phyloP scores from a whole-genome alignment of 2,329 filamentous ascomycete genomes.

The Penicillium sp. region DNA sequence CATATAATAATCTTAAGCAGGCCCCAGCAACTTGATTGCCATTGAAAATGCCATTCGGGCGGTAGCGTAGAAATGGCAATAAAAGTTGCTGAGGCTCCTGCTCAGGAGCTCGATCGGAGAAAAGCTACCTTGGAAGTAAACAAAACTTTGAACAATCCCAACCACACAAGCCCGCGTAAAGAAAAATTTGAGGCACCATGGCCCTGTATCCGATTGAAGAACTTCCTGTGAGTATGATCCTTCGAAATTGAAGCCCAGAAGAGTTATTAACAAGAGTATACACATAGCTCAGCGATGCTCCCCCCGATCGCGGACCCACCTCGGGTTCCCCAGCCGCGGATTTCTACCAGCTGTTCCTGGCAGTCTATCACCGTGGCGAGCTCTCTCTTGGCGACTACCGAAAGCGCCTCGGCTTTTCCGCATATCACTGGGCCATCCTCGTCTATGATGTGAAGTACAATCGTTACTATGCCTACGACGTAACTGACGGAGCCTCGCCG shows the following conservation, averaged over 20 bases:
- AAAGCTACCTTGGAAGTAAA: background rate
- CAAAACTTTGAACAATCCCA: background rate
- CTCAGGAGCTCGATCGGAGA: background rate
- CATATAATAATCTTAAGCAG: background rate
- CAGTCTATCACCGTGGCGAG: conserved; percentile 6
- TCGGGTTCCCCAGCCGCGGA: background rate
- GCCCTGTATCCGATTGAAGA: background rate
- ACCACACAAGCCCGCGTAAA: background rate
- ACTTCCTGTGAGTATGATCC: background rate
- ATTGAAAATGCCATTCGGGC: background rate
- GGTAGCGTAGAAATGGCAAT: background rate
- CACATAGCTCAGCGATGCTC: background rate
- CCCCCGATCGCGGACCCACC: background rate
- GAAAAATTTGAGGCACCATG: background rate
- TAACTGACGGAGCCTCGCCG: conserved; percentile 2
- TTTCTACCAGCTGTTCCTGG: background rate
- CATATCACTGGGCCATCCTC: conserved; percentile 11
- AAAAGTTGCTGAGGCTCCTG: background rate
- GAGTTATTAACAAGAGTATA: background rate
- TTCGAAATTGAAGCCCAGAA: background rate
- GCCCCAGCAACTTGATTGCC: background rate
- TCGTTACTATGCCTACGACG: conserved; percentile 5
- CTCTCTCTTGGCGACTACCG: conserved; percentile 3
- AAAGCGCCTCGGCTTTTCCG: conserved; percentile 2
- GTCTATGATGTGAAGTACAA: background rate